These are phyloP conservation scores for Odonthalia washingtoniensis DNA, from an alignment of 31 red algal genomes.

Conservation along the genomic window DNA sequence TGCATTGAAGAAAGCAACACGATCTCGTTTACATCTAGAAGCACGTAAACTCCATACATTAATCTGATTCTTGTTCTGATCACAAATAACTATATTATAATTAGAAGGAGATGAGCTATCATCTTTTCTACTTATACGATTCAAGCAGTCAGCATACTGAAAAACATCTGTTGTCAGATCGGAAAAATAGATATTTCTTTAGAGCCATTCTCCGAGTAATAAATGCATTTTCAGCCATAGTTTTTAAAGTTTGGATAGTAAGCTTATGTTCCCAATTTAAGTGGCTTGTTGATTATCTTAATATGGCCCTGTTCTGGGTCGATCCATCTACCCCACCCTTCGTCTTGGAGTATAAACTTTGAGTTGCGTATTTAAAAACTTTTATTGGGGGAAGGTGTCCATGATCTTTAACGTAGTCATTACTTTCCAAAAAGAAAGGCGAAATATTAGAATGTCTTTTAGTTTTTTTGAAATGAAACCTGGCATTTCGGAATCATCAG, in stretches of 20 bases:
- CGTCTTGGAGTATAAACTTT: neutral
- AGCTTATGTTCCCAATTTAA: constrained; percentile 6
- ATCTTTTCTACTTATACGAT: too few relatives aligned
- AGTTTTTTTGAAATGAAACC: too few relatives aligned
- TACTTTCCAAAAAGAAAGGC: neutral
- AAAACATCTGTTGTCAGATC: too few relatives aligned
- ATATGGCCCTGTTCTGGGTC: neutral
- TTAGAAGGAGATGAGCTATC: too few relatives aligned
- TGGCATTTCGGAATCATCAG: too few relatives aligned
- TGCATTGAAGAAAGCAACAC: too few relatives aligned
- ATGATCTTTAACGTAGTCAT: neutral
- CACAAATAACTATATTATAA: too few relatives aligned
- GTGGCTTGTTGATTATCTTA: neutral
- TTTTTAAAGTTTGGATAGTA: neutral
- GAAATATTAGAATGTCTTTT: neutral
- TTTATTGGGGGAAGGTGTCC: neutral
- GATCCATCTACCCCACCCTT: constrained; percentile 13
- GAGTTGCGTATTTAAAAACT: neutral
- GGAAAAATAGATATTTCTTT: neutral
- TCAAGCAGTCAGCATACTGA: too few relatives aligned
- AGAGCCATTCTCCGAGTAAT: neutral
- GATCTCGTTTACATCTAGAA: too few relatives aligned
- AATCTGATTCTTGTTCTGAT: too few relatives aligned
- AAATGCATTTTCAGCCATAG: neutral
- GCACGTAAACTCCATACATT: too few relatives aligned